These are phyloP conservation scores for Trametes cubensis DNA, from an alignment of 768 basidiomycete species.

Conservation along the genomic window DNA sequence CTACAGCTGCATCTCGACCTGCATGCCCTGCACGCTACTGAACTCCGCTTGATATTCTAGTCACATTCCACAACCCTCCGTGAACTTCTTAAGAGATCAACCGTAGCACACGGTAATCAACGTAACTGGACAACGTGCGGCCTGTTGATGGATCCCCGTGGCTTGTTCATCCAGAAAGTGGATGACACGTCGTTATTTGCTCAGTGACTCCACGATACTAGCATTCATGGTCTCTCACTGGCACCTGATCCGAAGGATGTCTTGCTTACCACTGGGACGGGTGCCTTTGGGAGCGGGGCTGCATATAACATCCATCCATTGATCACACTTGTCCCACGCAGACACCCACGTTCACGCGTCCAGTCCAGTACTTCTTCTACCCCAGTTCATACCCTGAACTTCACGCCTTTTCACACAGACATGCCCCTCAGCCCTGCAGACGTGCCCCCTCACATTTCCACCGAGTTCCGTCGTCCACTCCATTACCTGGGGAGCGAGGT, in stretches of 20 bases:
- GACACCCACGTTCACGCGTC: slow-evolving; percentile 2
- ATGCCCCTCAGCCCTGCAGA: slow-evolving; percentile 17
- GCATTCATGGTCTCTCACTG: background rate
- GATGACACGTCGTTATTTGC: background rate
- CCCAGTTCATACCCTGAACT: background rate
- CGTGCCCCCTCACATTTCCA: slow-evolving; percentile 13
- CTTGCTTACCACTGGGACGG: background rate
- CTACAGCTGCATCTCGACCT: too few species aligned
- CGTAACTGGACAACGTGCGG: background rate
- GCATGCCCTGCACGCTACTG: background rate
- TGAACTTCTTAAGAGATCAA: too few species aligned
- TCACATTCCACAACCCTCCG: background rate
- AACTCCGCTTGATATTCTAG: background rate
- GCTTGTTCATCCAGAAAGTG: too few species aligned
- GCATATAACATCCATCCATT: background rate
- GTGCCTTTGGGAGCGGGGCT: background rate
- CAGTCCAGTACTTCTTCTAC: slow-evolving; percentile 3
- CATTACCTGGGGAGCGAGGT: background rate
- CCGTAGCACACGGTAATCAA: too few species aligned
- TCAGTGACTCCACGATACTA: background rate
- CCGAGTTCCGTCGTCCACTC: slow-evolving; percentile 11
- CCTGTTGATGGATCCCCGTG: background rate
- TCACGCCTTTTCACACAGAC: background rate
- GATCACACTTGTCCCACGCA: background rate
- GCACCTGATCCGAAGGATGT: slow-evolving; percentile 8